Evolutionary conservation across 495 filamentous ascomycete species (phyloP), one percentile per base, ranked within the genome.

Genomic region (Tuber calosporum): DNA sequence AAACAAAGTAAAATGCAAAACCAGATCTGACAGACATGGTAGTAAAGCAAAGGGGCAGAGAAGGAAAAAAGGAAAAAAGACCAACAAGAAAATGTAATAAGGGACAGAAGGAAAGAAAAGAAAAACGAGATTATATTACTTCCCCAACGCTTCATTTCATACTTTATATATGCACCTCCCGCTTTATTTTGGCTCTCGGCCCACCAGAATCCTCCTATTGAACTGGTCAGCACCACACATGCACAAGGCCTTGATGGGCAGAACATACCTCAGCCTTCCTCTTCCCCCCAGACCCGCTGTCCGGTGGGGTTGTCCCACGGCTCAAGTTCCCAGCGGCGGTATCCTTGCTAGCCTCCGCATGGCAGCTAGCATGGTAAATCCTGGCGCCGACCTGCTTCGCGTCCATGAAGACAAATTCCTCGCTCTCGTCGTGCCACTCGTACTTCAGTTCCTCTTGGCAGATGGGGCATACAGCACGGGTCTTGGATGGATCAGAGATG

Each of bases 321-420:
- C 66, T 72, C 2, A 85, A 82, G 75, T 69, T 69, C n/a, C 73
- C 79, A 5, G 72, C 67, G 30, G 76, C 76, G 39, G 76, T 75
- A 34, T 91, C 90, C 82, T 89, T 91, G 73, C 86, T 91, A 11
- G 93, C 91, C 84, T 98, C 94, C 53, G 87, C 87, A 81, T 94
- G 91, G 77, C 96, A 98, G 72, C 88, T 95, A 34, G 91, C 93
- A 83, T 99, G 95, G 72, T 92, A 97, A 22, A 96, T 89, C 74
- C 91, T 88, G 69, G 84, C 87, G n/a, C 90, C 91, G 48, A 94
- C 86, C 78, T 89, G 87, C 68, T 91, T 84, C 0, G 95, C 91
- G 82, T 99, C 94, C 84, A 91, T 92, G 93, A 96, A 99, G 41
- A 99, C 96, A 86, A 93, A 97, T 74, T 98, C 93, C 82, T 97